phyloP scores from a whole-genome alignment of 805 yeast species.

The Candida khao-thaluensis region DNA sequence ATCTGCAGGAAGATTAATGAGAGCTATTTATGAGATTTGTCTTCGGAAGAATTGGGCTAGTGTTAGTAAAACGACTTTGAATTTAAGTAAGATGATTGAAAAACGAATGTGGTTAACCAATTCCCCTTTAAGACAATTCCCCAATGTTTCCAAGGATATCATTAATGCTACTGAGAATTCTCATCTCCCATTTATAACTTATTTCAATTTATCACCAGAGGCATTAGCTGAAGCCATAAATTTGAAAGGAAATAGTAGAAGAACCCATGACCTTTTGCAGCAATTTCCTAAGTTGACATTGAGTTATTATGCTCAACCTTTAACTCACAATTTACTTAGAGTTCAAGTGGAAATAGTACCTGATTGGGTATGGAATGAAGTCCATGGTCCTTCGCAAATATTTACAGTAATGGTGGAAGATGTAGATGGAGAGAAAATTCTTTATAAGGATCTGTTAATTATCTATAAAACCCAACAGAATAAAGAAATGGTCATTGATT shows the following conservation, averaged over 20 bases:
- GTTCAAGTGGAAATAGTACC: slow-evolving; percentile 70
- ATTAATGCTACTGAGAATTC: slow-evolving; percentile 76
- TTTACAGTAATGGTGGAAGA: slow-evolving; percentile 79
- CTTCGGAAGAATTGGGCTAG: slow-evolving; percentile 69
- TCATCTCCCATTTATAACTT: slow-evolving; percentile 78
- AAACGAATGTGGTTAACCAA: slow-evolving; percentile 79
- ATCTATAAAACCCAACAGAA: slow-evolving; percentile 51
- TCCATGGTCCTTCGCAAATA: slow-evolving; percentile 65
- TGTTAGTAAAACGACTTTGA: slow-evolving; percentile 55
- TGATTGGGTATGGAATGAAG: slow-evolving; percentile 73
- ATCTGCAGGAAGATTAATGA: slow-evolving; percentile 82
- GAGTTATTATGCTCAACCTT: slow-evolving; percentile 67
- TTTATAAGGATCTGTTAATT: slow-evolving; percentile 56
- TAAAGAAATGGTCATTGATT: slow-evolving; percentile 57
- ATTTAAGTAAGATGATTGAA: slow-evolving; percentile 78
- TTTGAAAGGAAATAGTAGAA: slow-evolving; percentile 62
- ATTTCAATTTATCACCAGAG: slow-evolving; percentile 66
- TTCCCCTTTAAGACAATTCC: slow-evolving; percentile 84
- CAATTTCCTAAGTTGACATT: slow-evolving; percentile 72
- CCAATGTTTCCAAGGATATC: slow-evolving; percentile 65
- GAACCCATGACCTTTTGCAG: slow-evolving; percentile 55
- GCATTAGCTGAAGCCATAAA: slow-evolving; percentile 82
- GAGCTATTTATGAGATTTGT: slow-evolving; percentile 83
- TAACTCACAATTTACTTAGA: slow-evolving; percentile 65
- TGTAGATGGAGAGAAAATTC: slow-evolving; percentile 71